Conservation (phyloP, 2,329 filamentous ascomycete species). For the Phaeomoniella chlamydospora region DNA sequence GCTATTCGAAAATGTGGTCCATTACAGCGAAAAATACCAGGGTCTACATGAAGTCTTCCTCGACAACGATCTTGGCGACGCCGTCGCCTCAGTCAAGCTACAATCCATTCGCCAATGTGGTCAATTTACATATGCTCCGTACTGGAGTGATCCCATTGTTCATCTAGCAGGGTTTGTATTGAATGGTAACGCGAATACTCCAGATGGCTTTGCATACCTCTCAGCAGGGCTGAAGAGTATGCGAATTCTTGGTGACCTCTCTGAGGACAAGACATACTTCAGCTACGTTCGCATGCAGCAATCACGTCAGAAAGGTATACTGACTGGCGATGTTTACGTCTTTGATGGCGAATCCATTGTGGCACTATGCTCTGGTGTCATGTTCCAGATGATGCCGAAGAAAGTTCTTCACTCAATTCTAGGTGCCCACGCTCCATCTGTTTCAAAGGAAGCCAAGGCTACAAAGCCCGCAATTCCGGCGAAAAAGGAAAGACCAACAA, state of each 20-base stretch:
- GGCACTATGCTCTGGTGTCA: conserved; percentile 8
- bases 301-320: conserved; percentile 3
- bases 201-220: background rate
- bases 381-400: background rate
- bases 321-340: conserved; percentile 7
- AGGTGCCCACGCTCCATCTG: no score
- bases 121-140: conserved; percentile 12
- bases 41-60: conserved; percentile 18
- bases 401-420: background rate
- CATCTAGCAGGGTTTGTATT: conserved; percentile 22
- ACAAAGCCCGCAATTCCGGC: background rate
- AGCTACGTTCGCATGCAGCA: background rate
- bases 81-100: conserved; percentile 13
- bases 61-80: conserved; percentile 16
- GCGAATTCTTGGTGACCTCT: background rate
- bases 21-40: conserved; percentile 15
- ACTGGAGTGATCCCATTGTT: conserved; percentile 18
- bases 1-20: conserved; percentile 16
- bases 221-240: background rate
- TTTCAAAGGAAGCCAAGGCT: background rate
- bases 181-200: conserved; percentile 13
- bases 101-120: conserved; percentile 7
- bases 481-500: background rate
- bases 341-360: conserved; percentile 10
- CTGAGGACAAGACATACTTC: background rate